Evolutionary conservation across 2,329 filamentous ascomycete genomes (phyloP).

Genomic region (Incumbomyces lentus): DNA sequence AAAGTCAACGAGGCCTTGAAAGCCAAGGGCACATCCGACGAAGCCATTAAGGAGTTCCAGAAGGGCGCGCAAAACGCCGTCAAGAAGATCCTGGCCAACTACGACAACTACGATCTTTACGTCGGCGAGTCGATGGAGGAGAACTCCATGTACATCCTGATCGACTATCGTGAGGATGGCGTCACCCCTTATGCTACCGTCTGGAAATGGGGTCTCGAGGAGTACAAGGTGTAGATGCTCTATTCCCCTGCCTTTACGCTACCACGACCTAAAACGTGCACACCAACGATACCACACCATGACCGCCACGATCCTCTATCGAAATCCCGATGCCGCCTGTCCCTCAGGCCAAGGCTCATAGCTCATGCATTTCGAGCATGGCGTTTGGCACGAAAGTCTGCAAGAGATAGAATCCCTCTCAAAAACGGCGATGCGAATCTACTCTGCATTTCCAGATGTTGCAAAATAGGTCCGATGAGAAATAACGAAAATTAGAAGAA

Average conservation of each 20-base stretch:
- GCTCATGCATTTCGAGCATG: no score
- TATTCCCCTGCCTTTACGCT: neutral
- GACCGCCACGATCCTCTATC: no score
- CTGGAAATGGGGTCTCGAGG: conserved; percentile 89
- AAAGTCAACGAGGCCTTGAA: conserved; percentile 62
- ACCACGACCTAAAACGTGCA: no score
- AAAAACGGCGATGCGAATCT: no score
- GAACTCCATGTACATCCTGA: conserved; percentile 70
- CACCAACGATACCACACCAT: no score
- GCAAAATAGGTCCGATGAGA: no score
- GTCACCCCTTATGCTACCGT: conserved; percentile 76
- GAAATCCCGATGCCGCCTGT: no score
- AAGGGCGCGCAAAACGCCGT: conserved; percentile 60
- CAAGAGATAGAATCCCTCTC: no score
- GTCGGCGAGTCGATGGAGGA: conserved; percentile 86
- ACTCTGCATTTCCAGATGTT: no score
- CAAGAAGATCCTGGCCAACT: conserved; percentile 79
- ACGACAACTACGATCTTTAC: conserved; percentile 94
- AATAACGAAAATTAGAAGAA: no score
- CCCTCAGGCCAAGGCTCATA: no score
- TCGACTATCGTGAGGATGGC: conserved; percentile 80
- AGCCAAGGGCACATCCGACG: conserved; percentile 50
- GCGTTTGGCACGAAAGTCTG: no score
- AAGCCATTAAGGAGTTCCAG: conserved; percentile 69
- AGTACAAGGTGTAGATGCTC: conserved; percentile 72